These are phyloP conservation scores for Carex sylvatica DNA, from an alignment of 202 grass and related monocot species.

Conservation along the genomic window DNA sequence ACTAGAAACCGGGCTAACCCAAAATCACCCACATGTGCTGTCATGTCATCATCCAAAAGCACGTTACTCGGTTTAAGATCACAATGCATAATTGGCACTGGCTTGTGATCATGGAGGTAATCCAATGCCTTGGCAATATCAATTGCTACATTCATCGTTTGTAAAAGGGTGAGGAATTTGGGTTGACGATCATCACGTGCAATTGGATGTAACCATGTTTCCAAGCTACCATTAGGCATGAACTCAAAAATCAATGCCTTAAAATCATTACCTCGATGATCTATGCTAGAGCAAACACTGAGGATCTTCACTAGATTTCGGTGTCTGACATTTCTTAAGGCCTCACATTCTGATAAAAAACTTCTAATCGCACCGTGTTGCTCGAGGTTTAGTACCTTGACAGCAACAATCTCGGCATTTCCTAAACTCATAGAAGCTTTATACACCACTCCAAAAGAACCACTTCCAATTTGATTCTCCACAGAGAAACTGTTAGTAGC, in stretches of 20 bases:
- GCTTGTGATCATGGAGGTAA: constrained; percentile 27
- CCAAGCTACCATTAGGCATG: constrained; percentile 20
- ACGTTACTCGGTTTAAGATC: constrained; percentile 34
- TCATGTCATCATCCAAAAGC: constrained; percentile 27
- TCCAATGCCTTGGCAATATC: not conserved
- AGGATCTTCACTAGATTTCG: constrained; percentile 27
- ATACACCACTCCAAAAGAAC: constrained; percentile 38
- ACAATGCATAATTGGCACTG: constrained; percentile 25
- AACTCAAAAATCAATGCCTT: constrained; percentile 19
- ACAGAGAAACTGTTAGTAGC: constrained; percentile 33
- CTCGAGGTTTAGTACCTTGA: constrained; percentile 33
- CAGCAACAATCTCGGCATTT: not conserved
- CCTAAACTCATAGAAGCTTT: constrained; percentile 31
- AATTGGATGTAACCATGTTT: constrained; percentile 15
- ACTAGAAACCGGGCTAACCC: constrained; percentile 26
- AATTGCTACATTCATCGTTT: constrained; percentile 25
- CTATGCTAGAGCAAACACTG: constrained; percentile 20
- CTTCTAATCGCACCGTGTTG: constrained; percentile 25
- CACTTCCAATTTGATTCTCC: constrained; percentile 31
- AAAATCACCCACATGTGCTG: constrained; percentile 29
- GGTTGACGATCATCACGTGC: not conserved
- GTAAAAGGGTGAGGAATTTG: constrained; percentile 11
- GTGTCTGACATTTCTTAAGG: constrained; percentile 26
- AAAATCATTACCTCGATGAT: not conserved
- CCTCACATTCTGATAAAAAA: constrained; percentile 28